Base-by-base conservation (phyloP, 2,329 filamentous ascomycete genomes). In the Metarhizium humberi region DNA sequence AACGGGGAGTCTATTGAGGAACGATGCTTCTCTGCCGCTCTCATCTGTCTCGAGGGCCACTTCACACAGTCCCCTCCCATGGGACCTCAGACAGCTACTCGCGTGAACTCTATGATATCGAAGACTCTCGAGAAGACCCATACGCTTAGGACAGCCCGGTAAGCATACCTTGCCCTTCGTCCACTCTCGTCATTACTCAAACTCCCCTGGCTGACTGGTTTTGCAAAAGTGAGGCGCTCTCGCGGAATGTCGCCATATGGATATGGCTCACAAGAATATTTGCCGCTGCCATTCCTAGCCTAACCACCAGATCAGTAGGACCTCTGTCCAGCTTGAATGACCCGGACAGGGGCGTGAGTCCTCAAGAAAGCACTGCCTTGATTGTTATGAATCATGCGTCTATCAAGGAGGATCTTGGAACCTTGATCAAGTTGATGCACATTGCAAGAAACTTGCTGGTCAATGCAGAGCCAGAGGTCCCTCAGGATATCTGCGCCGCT, bases 371-470 rank as follows among this genome's bases (percentile, higher is more conserved):
- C 66, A 84, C 81, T 1, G 75, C 78, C 16, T 70, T 86, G 42
- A 85, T 86, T 57, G 75, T 84, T 40, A 81, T 81, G 69, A 84
- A 86, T 65, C 81, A 84, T 62, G 74, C 73, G 6, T 73, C 74
- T 30, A 74, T 86, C 56, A 82, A 83, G 62, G 81, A 85, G 57
- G 82, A 86, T 56, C 68, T 86, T 55, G 78, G 80, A 53, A 78
- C 82, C 56, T 72, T 86, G 53, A 85, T 85, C 72, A 85, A 84
- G 69, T 71, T 86, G 56, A 81, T 86, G 79, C 81, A 85, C 58
- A 84, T 86, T 63, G 81, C 82, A 1, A 72, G 83, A 51, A 86
- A 86, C 59, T 72, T 86, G 57, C 73, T 86, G 29, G 83, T 85
- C 34, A 84, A 83, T 10, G 78, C 79, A 7, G 80, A 85, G 62